A percentile compares a stretch with the other conserved stretches of the same genome.
Evolutionary conservation across 73 alveolate species (phyloP).

Genomic region (Stentor roeselii): DNA sequence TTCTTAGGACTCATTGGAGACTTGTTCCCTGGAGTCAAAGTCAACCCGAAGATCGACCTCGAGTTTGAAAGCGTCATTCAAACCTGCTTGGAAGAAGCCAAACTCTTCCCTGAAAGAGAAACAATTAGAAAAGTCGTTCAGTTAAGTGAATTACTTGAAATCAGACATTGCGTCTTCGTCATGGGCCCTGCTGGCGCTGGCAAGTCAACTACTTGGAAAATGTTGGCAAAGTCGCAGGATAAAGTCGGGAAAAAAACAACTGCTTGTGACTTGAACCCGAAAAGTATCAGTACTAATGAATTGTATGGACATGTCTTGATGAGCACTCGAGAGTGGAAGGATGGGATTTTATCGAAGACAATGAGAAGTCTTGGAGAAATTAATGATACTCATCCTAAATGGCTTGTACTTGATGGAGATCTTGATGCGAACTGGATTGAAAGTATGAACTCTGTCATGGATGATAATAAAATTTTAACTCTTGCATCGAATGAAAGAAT

Average conservation of each 20-base stretch:
- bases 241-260: constrained; percentile 95
- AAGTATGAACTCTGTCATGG: constrained; percentile 99
- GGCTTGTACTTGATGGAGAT: constrained; percentile 99
- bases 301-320: constrained; percentile 96
- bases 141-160: constrained; percentile 89
- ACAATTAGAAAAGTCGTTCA: constrained; percentile 93
- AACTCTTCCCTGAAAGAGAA: constrained; percentile 92
- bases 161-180: constrained; percentile 99
- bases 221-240: constrained; percentile 97
- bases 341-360: constrained; percentile 98
- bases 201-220: constrained; percentile 97
- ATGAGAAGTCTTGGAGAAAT: constrained; percentile 96
- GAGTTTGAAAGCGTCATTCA: constrained; percentile 89
- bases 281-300: constrained; percentile 94
- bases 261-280: constrained; percentile 96
- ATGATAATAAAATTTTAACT: constrained; percentile 98
- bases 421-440: constrained; percentile 99
- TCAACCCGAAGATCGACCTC: constrained; percentile 94
- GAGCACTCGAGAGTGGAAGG: constrained; percentile 99
- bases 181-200: constrained; percentile 99
- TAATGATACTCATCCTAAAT: constrained; percentile 97
- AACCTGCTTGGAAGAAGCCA: constrained; percentile 85
- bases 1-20: constrained; percentile 97
- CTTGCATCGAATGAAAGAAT: constrained; percentile 99
- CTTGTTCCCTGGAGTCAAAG: constrained; percentile 97